These are phyloP conservation scores for Salvia rosmarinus DNA, from an alignment of 257 asterid species.

Conservation along the genomic window DNA sequence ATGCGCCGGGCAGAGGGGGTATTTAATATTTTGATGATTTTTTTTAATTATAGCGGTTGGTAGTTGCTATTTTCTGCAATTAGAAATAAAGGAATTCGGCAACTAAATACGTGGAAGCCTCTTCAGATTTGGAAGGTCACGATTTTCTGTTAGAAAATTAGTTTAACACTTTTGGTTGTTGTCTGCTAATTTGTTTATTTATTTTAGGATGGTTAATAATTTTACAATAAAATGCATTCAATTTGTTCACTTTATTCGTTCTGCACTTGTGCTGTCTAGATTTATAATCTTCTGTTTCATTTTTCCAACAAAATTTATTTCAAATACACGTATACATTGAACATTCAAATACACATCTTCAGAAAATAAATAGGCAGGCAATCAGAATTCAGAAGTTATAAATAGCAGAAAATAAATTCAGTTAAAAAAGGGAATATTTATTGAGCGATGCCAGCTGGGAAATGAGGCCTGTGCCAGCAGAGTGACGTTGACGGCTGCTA, in stretches of 20 bases:
- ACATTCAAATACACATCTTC: too few relatives aligned
- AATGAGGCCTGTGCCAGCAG: conserved; percentile 39
- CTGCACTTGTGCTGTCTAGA: background rate
- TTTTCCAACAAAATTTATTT: background rate
- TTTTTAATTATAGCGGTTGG: conserved; percentile 26
- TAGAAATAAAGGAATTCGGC: background rate
- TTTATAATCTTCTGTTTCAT: background rate
- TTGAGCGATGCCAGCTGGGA: conserved; percentile 52
- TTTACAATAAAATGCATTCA: background rate
- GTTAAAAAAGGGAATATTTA: conserved; percentile 4
- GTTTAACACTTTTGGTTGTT: too few relatives aligned
- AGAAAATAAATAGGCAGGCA: background rate
- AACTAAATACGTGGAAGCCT: conserved; percentile 33
- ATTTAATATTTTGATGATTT: background rate
- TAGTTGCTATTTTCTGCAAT: conserved; percentile 27
- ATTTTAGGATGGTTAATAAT: background rate
- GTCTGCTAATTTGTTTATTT: too few relatives aligned
- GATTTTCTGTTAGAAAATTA: conserved; percentile 27
- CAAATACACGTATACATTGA: background rate
- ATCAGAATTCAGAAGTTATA: background rate
- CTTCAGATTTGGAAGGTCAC: conserved; percentile 21
- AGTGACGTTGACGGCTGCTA: conserved; percentile 57
- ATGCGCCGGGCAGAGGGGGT: background rate
- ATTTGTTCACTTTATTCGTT: background rate
- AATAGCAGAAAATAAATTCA: too few relatives aligned